Conservation (phyloP, 1,139 yeast genomes). For the Lodderomyces jiufengensis region DNA sequence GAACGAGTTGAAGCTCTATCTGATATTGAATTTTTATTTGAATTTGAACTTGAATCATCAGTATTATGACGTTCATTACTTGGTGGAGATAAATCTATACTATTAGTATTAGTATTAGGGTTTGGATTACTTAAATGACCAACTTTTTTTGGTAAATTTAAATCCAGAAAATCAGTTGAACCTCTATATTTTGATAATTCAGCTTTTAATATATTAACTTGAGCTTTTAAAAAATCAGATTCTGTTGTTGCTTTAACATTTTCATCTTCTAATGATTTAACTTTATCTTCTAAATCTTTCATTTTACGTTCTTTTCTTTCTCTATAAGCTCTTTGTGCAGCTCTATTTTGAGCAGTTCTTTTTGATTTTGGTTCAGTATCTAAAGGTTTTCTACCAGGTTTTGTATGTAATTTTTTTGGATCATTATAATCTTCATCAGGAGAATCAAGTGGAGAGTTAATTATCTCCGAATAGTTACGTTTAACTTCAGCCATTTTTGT, state of each 20-base stretch:
- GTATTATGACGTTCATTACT: neutral
- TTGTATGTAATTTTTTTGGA: slow-evolving; percentile 38
- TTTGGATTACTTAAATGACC: slow-evolving; percentile 30
- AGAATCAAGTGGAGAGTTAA: slow-evolving; percentile 18
- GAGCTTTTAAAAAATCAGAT: slow-evolving; percentile 68
- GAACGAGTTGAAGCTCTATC: slow-evolving; percentile 18
- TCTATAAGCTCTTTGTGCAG: slow-evolving; percentile 95
- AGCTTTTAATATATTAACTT: slow-evolving; percentile 67
- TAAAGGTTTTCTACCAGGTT: slow-evolving; percentile 65
- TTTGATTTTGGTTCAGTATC: slow-evolving; percentile 79
- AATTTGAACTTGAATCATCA: too few species aligned
- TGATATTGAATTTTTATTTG: slow-evolving; percentile 10
- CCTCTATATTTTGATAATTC: slow-evolving; percentile 70
- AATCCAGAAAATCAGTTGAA: slow-evolving; percentile 33
- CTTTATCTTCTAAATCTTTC: slow-evolving; percentile 82
- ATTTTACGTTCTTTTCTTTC: slow-evolving; percentile 88
- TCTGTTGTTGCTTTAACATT: slow-evolving; percentile 64
- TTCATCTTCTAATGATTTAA: slow-evolving; percentile 64
- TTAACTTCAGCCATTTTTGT: slow-evolving; percentile 32
- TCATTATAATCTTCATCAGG: slow-evolving; percentile 16
- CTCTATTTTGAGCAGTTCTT: slow-evolving; percentile 94
- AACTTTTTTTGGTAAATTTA: slow-evolving; percentile 31
- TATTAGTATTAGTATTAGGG: slow-evolving; percentile 11
- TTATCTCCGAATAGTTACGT: slow-evolving; percentile 31
- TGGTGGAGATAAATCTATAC: slow-evolving; percentile 7